Percentiles rank a stretch among this genome's conserved stretches.
phyloP scores from a whole-genome alignment of 2,329 filamentous ascomycete species.

The Penicillium concentricum region DNA sequence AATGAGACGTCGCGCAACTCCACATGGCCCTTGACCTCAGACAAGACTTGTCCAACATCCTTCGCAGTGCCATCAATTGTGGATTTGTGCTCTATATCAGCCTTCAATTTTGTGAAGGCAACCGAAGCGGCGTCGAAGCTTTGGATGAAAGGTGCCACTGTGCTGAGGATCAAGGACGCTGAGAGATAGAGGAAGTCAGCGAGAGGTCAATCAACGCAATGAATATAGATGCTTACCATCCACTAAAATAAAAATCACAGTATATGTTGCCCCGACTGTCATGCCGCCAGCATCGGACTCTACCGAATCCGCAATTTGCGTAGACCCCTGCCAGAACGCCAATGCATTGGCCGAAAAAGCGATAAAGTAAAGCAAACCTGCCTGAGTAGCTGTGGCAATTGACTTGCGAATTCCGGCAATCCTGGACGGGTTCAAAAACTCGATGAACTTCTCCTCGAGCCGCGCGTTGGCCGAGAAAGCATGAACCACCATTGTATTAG shows the following conservation, averaged over 20 bases:
- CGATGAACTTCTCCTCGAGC: constrained; percentile 59
- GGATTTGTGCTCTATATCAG: constrained; percentile 55
- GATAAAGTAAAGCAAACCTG: constrained; percentile 65
- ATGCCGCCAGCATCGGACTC: constrained; percentile 8
- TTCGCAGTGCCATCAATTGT: constrained; percentile 42
- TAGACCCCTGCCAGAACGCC: constrained; percentile 66
- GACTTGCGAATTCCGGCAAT: constrained; percentile 59
- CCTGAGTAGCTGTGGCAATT: constrained; percentile 54
- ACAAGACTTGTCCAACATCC: constrained; percentile 14
- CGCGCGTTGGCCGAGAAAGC: constrained; percentile 60
- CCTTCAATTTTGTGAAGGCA: constrained; percentile 58
- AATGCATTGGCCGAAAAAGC: constrained; percentile 65
- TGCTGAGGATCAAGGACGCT: constrained; percentile 37
- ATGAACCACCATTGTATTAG: constrained; percentile 60
- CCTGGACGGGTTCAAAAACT: constrained; percentile 50
- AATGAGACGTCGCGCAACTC: constrained; percentile 35
- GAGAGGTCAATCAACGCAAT: neutral
- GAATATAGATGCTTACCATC: constrained; percentile 24
- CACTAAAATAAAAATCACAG: constrained; percentile 37
- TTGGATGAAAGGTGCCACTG: constrained; percentile 40
- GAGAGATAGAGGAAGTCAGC: neutral
- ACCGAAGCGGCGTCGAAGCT: constrained; percentile 49
- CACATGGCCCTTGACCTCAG: constrained; percentile 24
- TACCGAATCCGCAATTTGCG: constrained; percentile 46
- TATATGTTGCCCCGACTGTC: constrained; percentile 34